Evolutionary conservation across 2,329 filamentous ascomycete species (phyloP).

Genomic region (Cryphonectria carpinicola): DNA sequence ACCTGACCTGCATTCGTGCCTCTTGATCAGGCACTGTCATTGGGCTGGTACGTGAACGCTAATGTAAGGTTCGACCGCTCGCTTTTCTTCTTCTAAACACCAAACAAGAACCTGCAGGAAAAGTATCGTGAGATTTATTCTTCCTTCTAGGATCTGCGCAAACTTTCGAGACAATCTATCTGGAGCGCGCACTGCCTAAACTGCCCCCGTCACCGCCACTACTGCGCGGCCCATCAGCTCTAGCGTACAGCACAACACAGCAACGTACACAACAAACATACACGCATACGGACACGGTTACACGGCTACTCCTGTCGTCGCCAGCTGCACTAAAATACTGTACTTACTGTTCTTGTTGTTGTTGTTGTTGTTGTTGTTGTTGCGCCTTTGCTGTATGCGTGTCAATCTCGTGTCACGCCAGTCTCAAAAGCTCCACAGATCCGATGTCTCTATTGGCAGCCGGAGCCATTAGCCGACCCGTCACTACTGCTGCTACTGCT

Average conservation of each 20-base stretch:
- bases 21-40: slow-evolving; percentile 21
- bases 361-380: not conserved
- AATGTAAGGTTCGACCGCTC: slow-evolving; percentile 27
- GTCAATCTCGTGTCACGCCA: slow-evolving; percentile 26
- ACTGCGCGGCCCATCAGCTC: slow-evolving; percentile 6
- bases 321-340: not conserved
- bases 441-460: slow-evolving; percentile 23
- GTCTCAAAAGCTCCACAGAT: slow-evolving; percentile 7
- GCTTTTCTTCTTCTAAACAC: slow-evolving; percentile 13
- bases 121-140: slow-evolving; percentile 2
- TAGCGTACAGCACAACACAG: slow-evolving; percentile 2
- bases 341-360: no score
- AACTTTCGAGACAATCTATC: not conserved
- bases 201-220: slow-evolving; percentile 4
- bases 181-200: slow-evolving; percentile 18
- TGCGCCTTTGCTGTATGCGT: slow-evolving; percentile 12
- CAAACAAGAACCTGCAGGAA: slow-evolving; percentile 3
- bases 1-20: slow-evolving; percentile 19
- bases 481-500: slow-evolving; percentile 15
- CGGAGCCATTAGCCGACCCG: slow-evolving; percentile 19
- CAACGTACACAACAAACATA: not conserved
- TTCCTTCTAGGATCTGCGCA: slow-evolving; percentile 14
- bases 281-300: not conserved
- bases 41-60: slow-evolving; percentile 21
- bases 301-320: not conserved